Percentiles rank a stretch among this genome's conserved stretches.
Conservation (phyloP, 2,329 filamentous ascomycete species). For the Talaromyces sp. region DNA sequence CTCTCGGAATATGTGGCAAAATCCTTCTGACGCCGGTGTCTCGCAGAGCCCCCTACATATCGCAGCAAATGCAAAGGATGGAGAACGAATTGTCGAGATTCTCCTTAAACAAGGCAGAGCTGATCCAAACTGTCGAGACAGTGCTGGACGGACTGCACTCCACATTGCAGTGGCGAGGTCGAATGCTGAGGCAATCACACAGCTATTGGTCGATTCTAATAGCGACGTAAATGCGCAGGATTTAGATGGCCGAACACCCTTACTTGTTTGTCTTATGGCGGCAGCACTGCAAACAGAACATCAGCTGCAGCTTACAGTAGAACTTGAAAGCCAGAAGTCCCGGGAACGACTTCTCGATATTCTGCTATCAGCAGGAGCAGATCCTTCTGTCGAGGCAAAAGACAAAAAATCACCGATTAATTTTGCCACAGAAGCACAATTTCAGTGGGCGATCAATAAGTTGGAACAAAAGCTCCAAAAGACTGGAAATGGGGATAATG, state of each 20-base stretch:
- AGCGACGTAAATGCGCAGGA: conserved; percentile 8
- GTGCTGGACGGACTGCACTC: background rate
- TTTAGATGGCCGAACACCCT: conserved; percentile 1
- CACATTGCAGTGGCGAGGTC: background rate
- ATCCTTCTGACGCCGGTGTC: background rate
- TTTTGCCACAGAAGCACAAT: background rate
- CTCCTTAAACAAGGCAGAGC: conserved; percentile 5
- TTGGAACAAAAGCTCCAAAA: background rate
- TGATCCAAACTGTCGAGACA: background rate
- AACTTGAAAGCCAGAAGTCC: background rate
- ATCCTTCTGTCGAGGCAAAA: background rate
- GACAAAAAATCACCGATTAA: background rate
- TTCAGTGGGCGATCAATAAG: conserved; percentile 3
- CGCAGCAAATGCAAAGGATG: conserved; percentile 3
- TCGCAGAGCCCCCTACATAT: conserved; percentile 8
- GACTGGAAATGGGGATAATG: too few relatives aligned
- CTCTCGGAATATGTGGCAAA: background rate
- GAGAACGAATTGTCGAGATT: conserved; percentile 3
- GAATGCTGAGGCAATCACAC: conserved; percentile 2
- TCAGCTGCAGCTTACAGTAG: background rate
- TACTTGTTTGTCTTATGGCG: background rate
- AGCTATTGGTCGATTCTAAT: conserved; percentile 6
- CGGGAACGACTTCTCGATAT: conserved; percentile 6
- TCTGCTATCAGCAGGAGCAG: conserved; percentile 6
- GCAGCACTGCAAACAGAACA: background rate